Evolutionary conservation across 2,329 filamentous ascomycete species (phyloP), one percentile per base, ranked within the genome.

Genomic region (Chaetoscypha palmicola): DNA sequence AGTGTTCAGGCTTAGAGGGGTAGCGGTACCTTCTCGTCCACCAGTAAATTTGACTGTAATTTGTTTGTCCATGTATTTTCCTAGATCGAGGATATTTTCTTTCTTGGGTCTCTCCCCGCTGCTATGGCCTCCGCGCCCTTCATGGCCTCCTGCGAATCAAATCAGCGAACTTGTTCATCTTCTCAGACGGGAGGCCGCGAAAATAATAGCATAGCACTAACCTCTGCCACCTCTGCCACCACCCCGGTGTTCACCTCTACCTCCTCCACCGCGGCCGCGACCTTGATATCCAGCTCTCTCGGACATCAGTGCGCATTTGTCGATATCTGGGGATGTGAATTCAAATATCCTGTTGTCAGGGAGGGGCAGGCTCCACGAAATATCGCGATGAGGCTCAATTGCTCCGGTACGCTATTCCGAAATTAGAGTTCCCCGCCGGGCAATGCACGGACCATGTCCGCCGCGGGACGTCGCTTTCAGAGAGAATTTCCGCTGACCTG

Each of bases 11-110:
- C 19, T 32, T 20, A 5, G 10, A 11, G 28, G 7, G 36, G 47
- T 34, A 52, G n/a, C n/a, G n/a, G n/a, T 62, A 92, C 89, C 86
- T 73, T 96, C 89, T 48, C 91, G 73, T 1, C 92, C 92, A 32
- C 92, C 92, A 61, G 88, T 96, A 66, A 98, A 97, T 69, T 97
- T 97, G 63, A 98, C 90, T 8, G 77, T 85, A 56, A 98, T 88
- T 62, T 84, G 77, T 77, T 96, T 94, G 67, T 98, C 89, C 84
- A 95, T 89, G 67, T 97, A 98, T 70, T 95, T 95, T 63, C 75
- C 80, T 59, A 98, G 68, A 62, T 98, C 91, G 42, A 98, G 78
- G 59, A 98, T 98, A 65, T 96, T 97, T 68, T 98, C 92, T 74
- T 97, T 97, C 79, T 95, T 96, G 49, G 89, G 87, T 58, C 83